Base-by-base conservation (phyloP, 2,329 filamentous ascomycete species). In the Sporothrix globosa region DNA sequence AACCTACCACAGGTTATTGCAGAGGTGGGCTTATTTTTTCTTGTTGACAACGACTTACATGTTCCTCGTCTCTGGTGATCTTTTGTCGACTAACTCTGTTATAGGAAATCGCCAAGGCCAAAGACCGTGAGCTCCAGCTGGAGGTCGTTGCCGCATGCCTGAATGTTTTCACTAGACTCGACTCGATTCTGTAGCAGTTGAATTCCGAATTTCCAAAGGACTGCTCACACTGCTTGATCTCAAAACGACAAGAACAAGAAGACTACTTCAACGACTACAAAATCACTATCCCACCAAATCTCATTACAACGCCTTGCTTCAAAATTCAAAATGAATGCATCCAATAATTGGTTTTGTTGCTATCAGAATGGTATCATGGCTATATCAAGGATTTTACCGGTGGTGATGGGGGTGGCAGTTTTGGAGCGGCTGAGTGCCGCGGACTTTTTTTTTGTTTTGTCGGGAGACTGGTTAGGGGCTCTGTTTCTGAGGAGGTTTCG, bases 121-220 rank as follows among this genome's bases (percentile, higher is more conserved):
- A 96, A 81, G 95, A 98, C 76, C 96, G 92, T 83, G 96, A 99
- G 79, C 86, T 98, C 77, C 96, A 98, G 81, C 87, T 99, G 74
- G 96, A 99, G 87, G 95, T 97, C 77, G 93, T 99, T 69, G 94
- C 96, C 68, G 96, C 96, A 75, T 98, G 96, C 81, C 83, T 99
- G 80, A 97, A 92, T 83, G 96, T 99, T 77, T 99, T 99, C 81
- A 99, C 96, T 74, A 89, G 95, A 79, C 91, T 99, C 77, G 96
- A 99, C 83, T 98, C 96, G 67, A 86, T 99, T 73, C 90, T 99
- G 80, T 99, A 87, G 46, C 4, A 19, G 27, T 1, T n/a, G 44
- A 34, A 34, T 66, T 24, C 2, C 44, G 11, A 44, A 9, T 3
- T 17, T 13, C 24, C 14, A 13, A n/a, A 21, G 27, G 9, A 30